Percentiles rank a stretch among this genome's conserved stretches.
These are phyloP conservation scores for Emmonsiellopsis sp. DNA, from an alignment of 2,329 filamentous ascomycete species.

Conservation along the genomic window DNA sequence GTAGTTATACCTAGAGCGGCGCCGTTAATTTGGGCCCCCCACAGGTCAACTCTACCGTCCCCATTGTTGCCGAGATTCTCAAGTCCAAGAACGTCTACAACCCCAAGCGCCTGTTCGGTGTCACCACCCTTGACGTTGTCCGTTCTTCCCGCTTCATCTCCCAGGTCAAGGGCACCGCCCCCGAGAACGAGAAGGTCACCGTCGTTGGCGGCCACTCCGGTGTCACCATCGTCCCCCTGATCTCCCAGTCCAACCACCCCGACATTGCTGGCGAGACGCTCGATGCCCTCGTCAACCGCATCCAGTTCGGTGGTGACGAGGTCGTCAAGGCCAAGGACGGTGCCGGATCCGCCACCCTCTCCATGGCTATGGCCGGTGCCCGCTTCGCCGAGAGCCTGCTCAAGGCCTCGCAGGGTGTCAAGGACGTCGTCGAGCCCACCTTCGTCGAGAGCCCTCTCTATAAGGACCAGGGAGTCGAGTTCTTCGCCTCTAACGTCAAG, in stretches of 20 bases:
- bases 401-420: constrained; percentile 85
- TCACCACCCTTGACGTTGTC: constrained; percentile 98
- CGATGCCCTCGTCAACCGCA: constrained; percentile 75
- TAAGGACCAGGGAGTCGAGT: constrained; percentile 96
- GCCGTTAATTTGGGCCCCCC: neutral
- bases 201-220: constrained; percentile 96
- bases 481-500: constrained; percentile 93
- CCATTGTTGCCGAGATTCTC: constrained; percentile 94
- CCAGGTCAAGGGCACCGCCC: constrained; percentile 84
- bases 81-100: constrained; percentile 95
- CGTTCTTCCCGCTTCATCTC: constrained; percentile 96
- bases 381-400: constrained; percentile 83
- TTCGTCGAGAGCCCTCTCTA: constrained; percentile 95
- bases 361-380: constrained; percentile 94
- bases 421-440: constrained; percentile 89
- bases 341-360: constrained; percentile 91
- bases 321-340: constrained; percentile 98
- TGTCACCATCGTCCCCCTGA: constrained; percentile 95
- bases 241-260: constrained; percentile 85
- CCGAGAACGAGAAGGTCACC: constrained; percentile 84
- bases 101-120: constrained; percentile 97
- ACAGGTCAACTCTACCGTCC: constrained; percentile 93
- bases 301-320: constrained; percentile 98
- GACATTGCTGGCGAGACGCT: constrained; percentile 68
- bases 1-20: constrained; percentile 1